Base-by-base conservation (phyloP, 2,329 filamentous ascomycete species). In the Exutisphaerella laricina region DNA sequence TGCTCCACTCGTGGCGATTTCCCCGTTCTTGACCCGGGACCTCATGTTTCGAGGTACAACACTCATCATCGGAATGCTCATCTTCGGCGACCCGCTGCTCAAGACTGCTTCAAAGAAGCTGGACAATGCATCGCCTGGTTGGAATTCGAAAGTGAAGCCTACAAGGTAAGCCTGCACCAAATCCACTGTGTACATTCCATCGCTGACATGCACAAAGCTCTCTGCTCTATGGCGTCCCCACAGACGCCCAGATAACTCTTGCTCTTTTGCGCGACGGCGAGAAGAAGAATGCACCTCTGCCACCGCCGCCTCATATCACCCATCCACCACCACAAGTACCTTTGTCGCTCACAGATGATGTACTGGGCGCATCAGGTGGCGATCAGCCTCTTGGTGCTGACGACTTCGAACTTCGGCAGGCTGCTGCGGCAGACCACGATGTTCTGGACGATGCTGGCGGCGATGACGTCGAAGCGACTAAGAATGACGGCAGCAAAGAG, bases 391-490 rank as follows among this genome's bases (percentile, higher is more conserved):
- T 46, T 4, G 38, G 38, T 14, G 38, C 38, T 21, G 21, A 37
- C n/a, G 14, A 31, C 4, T 9, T 13, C 21, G 37, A 46, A 18
- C 22, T 46, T 4, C n/a, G 10, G 6, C 13, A 30, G 14, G 31
- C 43, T 2, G 29, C 30, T 17, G 43, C 30, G 30, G 31, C 23
- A 4, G 14, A 37, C 21, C n/a, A 45, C 9, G 23, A 31, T 10
- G 29, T 22, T 8, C 18, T 45, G 5, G 43, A 45, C 21, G 37
- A 41, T 17, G 43, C 37, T 13, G 43, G 43, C 2, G 43, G 38
- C n/a, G 43, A 41, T n/a, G 43, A 45, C 25, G 31, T 36, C n/a
- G 38, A 45, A 18, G 30, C 28, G 10, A 26, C 37, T 4, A 38
- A 41, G 26, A 13, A 5, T 18, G 35, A 41, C 6, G 23, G 23